Evolutionary conservation across 805 yeast species (phyloP), one percentile per base, ranked within the genome.

Genomic region (Millerozyma acaciae): DNA sequence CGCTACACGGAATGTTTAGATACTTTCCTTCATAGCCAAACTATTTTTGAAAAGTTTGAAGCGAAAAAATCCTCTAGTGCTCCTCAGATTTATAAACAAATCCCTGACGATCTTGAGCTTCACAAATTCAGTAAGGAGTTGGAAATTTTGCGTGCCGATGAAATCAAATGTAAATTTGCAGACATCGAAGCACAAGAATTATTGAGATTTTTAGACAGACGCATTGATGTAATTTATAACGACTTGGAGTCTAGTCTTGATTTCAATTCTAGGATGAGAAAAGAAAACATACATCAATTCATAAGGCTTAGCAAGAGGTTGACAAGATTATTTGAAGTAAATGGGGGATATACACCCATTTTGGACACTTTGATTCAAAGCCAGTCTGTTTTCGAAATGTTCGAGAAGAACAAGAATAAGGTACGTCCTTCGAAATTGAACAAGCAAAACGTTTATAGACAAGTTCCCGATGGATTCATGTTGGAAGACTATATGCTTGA

Each of bases 281-380:
- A 39, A 6, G 32, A 29, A 8, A 44, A 47, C n/a, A 30, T 43
- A 3, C 31, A 31, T 18, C 30, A 33, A 21, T 47, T 45, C 30
- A 39, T 44, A 10, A 46, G 43, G 14, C 37, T 53, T 30, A 28
- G 42, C 21, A 41, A 39, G 8, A 33, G 44, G n/a, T 41, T 53
- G 32, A 29, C 35, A 2, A 20, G 43, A 47, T 64, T 36, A 60
- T 78, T 21, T 51, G 53, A 57, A 12, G 44, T 74, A 21, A 80
- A 80, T 44, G 80, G 82, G 12, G 81, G 80, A 1, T 72, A 76
- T 44, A 62, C 80, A 2, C 73, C 72, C 33, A 65, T 75, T 8
- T 65, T 80, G 45, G 87, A 80, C 45, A 61, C 80, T 1, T 48
- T 80, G 26, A 47, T 76, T 14, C 70, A 73, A 32, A 75, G 73